Conservation (phyloP, 2,329 filamentous ascomycete species). For the Ceratocystis destructans region DNA sequence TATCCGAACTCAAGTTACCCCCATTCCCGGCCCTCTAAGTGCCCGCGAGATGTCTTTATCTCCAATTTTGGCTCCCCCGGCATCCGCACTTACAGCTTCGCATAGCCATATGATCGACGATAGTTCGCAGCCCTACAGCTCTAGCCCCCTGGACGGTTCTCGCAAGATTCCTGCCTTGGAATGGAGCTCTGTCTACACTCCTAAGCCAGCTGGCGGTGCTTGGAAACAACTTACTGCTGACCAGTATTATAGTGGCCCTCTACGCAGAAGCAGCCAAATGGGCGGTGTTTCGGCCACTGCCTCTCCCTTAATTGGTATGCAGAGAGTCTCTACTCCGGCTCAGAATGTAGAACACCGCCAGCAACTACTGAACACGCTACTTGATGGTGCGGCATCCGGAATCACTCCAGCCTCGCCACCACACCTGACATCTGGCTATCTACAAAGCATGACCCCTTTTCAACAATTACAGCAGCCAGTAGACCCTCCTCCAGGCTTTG, state of each 20-base stretch:
- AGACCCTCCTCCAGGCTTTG: constrained; percentile 11
- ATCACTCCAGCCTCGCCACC: constrained; percentile 5
- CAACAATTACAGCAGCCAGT: constrained; percentile 1
- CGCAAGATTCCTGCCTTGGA: constrained; percentile 14
- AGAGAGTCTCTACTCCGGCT: constrained; percentile 2
- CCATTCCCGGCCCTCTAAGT: background rate
- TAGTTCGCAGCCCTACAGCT: background rate
- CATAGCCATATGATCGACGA: background rate
- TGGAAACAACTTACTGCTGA: constrained; percentile 17
- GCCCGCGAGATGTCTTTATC: constrained; percentile 1
- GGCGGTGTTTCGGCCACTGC: constrained; percentile 5
- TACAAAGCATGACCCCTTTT: constrained; percentile 13
- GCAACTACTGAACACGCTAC: constrained; percentile 10
- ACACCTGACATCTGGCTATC: constrained; percentile 3
- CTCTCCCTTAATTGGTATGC: constrained; percentile 9
- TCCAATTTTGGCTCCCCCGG: background rate
- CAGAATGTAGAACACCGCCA: constrained; percentile 11
- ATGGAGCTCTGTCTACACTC: constrained; percentile 17
- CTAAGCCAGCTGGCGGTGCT: constrained; percentile 17
- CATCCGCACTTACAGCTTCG: background rate
- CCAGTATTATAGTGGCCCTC: constrained; percentile 17
- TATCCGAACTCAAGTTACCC: background rate
- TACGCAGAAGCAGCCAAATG: constrained; percentile 10
- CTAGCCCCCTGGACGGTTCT: background rate
- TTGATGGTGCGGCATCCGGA: constrained; percentile 9